phyloP scores from a whole-genome alignment of 495 filamentous ascomycete species.

The Thozetella sp. region DNA sequence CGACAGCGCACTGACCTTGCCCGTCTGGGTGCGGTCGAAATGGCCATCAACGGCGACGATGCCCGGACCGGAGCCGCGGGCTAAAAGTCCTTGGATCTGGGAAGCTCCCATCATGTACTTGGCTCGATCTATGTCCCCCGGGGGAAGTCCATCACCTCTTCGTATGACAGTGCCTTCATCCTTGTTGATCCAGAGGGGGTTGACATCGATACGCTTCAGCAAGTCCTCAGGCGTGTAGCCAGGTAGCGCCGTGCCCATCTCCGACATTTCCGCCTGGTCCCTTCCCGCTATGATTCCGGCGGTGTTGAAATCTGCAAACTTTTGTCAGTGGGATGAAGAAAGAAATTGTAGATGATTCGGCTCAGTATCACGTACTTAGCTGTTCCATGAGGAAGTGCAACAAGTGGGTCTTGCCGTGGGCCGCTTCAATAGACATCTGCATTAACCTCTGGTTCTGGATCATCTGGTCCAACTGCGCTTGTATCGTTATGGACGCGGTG shows the following conservation, averaged over 20 bases:
- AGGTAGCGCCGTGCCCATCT: slow-evolving; percentile 8
- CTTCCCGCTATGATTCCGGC: not conserved
- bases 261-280: slow-evolving; percentile 7
- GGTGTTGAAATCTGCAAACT: too few relatives aligned
- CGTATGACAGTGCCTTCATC: slow-evolving; percentile 10
- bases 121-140: slow-evolving; percentile 4
- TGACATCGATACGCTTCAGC: slow-evolving; percentile 11
- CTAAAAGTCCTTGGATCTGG: slow-evolving; percentile 5
- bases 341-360: too few relatives aligned
- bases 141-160: slow-evolving; percentile 1
- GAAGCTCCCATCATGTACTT: slow-evolving; percentile 7
- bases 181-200: slow-evolving; percentile 6
- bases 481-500: not conserved
- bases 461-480: slow-evolving; percentile 5
- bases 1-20: slow-evolving; percentile 10
- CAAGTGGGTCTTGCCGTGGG: slow-evolving; percentile 9
- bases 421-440: slow-evolving; percentile 9
- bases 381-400: slow-evolving; percentile 17
- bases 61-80: not conserved
- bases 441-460: slow-evolving; percentile 3
- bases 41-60: slow-evolving; percentile 10
- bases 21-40: slow-evolving; percentile 10
- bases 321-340: too few relatives aligned
- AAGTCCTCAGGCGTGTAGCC: slow-evolving; percentile 12
- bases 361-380: too few relatives aligned